Evolutionary conservation across 148 eudicot species (phyloP).

Genomic region (Suaeda aralocaspica): DNA sequence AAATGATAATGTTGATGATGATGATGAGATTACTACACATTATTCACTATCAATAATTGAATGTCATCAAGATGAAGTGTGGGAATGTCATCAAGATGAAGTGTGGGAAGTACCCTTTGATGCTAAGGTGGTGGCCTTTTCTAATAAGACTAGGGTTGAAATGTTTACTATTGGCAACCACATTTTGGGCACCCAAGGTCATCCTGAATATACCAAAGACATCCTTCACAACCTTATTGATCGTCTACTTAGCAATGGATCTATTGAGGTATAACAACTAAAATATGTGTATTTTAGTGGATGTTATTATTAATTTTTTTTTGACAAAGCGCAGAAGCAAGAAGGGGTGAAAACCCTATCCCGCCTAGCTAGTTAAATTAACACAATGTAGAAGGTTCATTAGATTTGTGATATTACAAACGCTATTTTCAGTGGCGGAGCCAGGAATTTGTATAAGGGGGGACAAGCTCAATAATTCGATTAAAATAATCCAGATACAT

Average conservation of each 20-base stretch:
- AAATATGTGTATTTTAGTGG: no score
- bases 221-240: constrained; percentile 55
- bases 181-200: constrained; percentile 73
- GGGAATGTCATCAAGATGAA: constrained; percentile 81
- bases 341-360: no score
- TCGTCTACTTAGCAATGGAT: constrained; percentile 35
- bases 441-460: no score
- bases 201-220: constrained; percentile 75
- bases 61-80: constrained; percentile 75
- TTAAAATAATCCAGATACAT: no score
- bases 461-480: no score
- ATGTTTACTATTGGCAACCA: constrained; percentile 65
- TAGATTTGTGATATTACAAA: no score
- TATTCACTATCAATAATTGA: constrained; percentile 43
- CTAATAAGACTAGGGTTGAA: constrained; percentile 72
- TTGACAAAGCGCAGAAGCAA: no score
- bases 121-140: constrained; percentile 53
- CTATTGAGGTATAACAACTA: constrained; percentile 43
- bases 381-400: no score
- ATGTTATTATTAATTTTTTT: no score
- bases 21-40: constrained; percentile 20
- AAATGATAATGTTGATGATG: constrained; percentile 17
- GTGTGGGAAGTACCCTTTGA: constrained; percentile 63
- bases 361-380: no score
- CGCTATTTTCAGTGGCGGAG: no score